phyloP scores from a whole-genome alignment of 2,329 filamentous ascomycete genomes.

The Penicillium sp. region DNA sequence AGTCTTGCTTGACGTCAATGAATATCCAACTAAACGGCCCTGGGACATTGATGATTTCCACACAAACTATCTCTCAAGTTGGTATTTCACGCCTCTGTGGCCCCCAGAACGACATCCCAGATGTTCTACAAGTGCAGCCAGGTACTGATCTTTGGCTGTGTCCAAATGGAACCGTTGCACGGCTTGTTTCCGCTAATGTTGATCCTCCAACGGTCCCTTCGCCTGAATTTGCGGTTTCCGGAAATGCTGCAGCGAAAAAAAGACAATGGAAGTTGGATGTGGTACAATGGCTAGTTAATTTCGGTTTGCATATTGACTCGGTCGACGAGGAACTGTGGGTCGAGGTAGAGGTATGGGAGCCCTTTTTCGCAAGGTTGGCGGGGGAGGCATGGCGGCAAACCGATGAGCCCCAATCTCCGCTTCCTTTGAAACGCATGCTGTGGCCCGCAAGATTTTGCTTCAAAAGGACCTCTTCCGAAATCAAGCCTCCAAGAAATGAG shows the following conservation, averaged over 20 bases:
- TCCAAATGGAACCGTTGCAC: conserved; percentile 40
- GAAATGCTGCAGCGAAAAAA: conserved; percentile 18
- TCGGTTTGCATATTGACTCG: conserved; percentile 34
- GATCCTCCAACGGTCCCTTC: conserved; percentile 23
- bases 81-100: conserved; percentile 36
- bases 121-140: conserved; percentile 19
- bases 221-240: conserved; percentile 15
- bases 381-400: conserved; percentile 32
- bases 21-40: conserved; percentile 38
- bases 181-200: conserved; percentile 31
- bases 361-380: conserved; percentile 39
- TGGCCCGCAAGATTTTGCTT: conserved; percentile 50
- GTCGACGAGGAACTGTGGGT: conserved; percentile 39
- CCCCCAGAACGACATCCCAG: conserved; percentile 18
- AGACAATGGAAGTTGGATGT: conserved; percentile 40
- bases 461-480: conserved; percentile 28
- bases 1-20: conserved; percentile 37
- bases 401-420: conserved; percentile 27
- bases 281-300: conserved; percentile 38
- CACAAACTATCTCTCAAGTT: conserved; percentile 37
- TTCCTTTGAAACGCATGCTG: conserved; percentile 43
- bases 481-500: neutral
- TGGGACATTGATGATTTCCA: conserved; percentile 39
- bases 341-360: conserved; percentile 44
- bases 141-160: conserved; percentile 43